A percentile compares a stretch with the other conserved stretches of the same genome.
These are phyloP conservation scores for Aureobasidium sp. DNA, from an alignment of 2,329 filamentous ascomycete genomes.

Conservation along the genomic window DNA sequence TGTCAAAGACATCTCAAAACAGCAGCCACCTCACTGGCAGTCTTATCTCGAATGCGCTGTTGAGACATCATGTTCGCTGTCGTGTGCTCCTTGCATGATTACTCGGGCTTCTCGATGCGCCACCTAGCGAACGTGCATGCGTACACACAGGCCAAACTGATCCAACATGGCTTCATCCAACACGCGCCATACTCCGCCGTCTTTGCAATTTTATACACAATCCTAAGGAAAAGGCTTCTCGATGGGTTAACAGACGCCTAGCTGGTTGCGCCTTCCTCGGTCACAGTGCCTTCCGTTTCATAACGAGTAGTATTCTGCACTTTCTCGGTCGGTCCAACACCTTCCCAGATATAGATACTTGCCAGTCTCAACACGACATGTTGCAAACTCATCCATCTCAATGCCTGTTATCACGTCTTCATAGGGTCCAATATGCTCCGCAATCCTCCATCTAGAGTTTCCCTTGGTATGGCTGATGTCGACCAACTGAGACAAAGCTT, in stretches of 20 bases:
- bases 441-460: constrained; percentile 25
- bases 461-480: constrained; percentile 26
- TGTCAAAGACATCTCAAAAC: no score
- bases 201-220: background rate
- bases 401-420: background rate
- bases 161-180: background rate
- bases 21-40: no score
- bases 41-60: background rate
- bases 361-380: constrained; percentile 12
- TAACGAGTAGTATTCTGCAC: background rate
- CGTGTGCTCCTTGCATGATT: background rate
- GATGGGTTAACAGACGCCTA: background rate
- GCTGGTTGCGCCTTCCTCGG: constrained; percentile 5
- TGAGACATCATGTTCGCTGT: background rate
- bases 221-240: background rate
- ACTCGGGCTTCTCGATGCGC: background rate
- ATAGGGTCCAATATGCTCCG: constrained; percentile 24
- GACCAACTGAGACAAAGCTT: constrained; percentile 23
- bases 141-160: background rate
- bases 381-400: background rate
- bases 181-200: constrained; percentile 6
- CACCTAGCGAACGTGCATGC: background rate
- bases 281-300: background rate
- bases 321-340: background rate
- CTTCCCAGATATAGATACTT: background rate